A percentile compares a stretch with the other conserved stretches of the same genome.
Conservation (phyloP, 202 grass and related monocot genomes). For the Carex arenaria region DNA sequence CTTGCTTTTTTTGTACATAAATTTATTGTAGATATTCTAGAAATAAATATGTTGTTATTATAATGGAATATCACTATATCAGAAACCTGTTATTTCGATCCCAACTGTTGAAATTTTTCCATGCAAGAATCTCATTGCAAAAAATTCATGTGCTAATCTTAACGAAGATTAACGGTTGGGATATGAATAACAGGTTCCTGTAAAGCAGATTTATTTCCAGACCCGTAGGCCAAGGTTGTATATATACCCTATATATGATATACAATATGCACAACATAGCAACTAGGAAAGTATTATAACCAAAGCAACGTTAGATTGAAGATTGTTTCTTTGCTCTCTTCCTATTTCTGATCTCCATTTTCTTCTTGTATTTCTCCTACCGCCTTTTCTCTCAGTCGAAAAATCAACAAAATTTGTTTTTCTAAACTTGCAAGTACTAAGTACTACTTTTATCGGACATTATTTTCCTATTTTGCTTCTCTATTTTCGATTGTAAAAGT, state of each 20-base stretch:
- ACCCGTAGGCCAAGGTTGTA: not conserved
- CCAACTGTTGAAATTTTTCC: too few species aligned
- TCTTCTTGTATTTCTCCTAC: not conserved
- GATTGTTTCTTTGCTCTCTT: not conserved
- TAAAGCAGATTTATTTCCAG: too few species aligned
- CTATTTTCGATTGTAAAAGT: not conserved
- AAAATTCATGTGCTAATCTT: too few species aligned
- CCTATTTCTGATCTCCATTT: not conserved
- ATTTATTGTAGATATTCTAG: not conserved
- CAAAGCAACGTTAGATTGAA: not conserved
- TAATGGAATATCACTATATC: too few species aligned
- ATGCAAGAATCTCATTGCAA: too few species aligned
- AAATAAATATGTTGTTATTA: not conserved
- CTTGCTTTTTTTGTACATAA: not conserved
- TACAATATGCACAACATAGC: not conserved
- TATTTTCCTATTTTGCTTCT: not conserved
- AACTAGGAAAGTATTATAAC: not conserved
- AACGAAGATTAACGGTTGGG: too few species aligned
- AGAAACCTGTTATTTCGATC: too few species aligned
- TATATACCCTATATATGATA: not conserved
- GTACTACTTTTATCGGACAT: not conserved
- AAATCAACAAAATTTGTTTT: not conserved
- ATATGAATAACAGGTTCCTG: too few species aligned
- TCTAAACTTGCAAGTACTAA: not conserved
- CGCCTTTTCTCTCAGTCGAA: not conserved